Percentiles rank a stretch among this genome's conserved stretches.
Evolutionary conservation across 805 yeast genomes (phyloP).

Genomic region (Candida chauliodis): DNA sequence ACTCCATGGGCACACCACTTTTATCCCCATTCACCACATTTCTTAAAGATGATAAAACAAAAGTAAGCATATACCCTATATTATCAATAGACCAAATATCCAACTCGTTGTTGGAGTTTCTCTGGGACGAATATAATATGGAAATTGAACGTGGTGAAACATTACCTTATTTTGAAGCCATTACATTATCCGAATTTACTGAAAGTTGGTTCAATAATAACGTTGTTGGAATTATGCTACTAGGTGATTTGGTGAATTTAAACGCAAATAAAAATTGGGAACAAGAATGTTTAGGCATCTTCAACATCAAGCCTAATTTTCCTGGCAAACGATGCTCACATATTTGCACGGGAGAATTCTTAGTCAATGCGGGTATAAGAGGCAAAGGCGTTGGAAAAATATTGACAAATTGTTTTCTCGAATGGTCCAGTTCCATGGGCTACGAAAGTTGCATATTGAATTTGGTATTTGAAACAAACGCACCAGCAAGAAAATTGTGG

Average conservation of each 20-base stretch:
- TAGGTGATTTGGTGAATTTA: conserved; percentile 62
- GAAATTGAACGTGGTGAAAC: conserved; percentile 89
- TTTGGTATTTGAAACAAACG: conserved; percentile 83
- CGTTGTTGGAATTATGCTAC: conserved; percentile 70
- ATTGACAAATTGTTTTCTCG: conserved; percentile 74
- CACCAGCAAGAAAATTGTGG: conserved; percentile 74
- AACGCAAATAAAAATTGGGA: conserved; percentile 72
- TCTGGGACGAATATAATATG: conserved; percentile 90
- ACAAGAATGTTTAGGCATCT: conserved; percentile 85
- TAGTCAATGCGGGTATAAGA: conserved; percentile 90
- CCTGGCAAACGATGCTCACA: conserved; percentile 89
- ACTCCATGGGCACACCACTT: conserved; percentile 13
- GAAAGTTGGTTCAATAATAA: conserved; percentile 79
- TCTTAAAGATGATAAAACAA: conserved; percentile 82
- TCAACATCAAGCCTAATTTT: conserved; percentile 79
- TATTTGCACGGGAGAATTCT: conserved; percentile 83
- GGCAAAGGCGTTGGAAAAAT: conserved; percentile 90
- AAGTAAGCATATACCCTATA: conserved; percentile 90
- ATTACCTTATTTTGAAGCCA: conserved; percentile 77
- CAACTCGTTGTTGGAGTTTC: conserved; percentile 68
- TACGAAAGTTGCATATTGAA: conserved; percentile 82
- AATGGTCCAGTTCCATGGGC: conserved; percentile 90
- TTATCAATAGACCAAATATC: conserved; percentile 67
- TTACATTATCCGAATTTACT: conserved; percentile 72
- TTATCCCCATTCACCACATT: conserved; percentile 69